Conservation (phyloP, 2,329 filamentous ascomycete species). For the Piedraia hortae region DNA sequence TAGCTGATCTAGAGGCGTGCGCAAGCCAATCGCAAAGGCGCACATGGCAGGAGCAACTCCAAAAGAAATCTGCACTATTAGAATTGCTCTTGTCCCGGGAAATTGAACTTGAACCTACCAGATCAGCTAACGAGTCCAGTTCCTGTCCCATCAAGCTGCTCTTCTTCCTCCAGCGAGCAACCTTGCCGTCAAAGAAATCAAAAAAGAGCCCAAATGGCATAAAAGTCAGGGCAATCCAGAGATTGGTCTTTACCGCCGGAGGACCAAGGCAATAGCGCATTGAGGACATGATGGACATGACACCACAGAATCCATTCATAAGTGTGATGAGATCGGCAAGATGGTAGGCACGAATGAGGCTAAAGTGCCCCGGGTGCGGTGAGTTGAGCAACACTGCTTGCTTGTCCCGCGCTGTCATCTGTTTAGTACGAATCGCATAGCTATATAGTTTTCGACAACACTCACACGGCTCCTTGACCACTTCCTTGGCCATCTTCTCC, state of each 20-base stretch:
- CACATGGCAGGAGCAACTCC: conserved; percentile 68
- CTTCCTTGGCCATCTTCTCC: conserved; percentile 16
- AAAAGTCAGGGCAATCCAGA: conserved; percentile 63
- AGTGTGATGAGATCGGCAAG: conserved; percentile 58
- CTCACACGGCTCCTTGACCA: conserved; percentile 15
- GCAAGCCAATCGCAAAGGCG: conserved; percentile 70
- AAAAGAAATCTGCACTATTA: conserved; percentile 50
- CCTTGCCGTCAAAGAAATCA: conserved; percentile 92
- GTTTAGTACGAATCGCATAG: conserved; percentile 4
- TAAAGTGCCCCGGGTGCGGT: conserved; percentile 41
- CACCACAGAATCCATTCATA: conserved; percentile 66
- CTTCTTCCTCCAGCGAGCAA: conserved; percentile 90
- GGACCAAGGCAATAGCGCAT: conserved; percentile 64
- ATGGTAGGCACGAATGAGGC: conserved; percentile 33
- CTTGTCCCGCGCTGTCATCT: conserved; percentile 34
- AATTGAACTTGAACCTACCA: conserved; percentile 31
- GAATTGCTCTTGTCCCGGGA: not conserved
- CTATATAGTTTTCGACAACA: not conserved
- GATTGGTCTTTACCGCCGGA: conserved; percentile 32
- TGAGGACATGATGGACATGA: conserved; percentile 89
- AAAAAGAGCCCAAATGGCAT: conserved; percentile 90
- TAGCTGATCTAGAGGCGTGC: conserved; percentile 58
- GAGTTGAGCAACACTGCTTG: conserved; percentile 45
- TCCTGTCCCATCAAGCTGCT: conserved; percentile 95
- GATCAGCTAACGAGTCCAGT: conserved; percentile 76